These are phyloP conservation scores for Tieghemostelium lacteum DNA, from an alignment of 78 protist genomes.

Conservation along the genomic window DNA sequence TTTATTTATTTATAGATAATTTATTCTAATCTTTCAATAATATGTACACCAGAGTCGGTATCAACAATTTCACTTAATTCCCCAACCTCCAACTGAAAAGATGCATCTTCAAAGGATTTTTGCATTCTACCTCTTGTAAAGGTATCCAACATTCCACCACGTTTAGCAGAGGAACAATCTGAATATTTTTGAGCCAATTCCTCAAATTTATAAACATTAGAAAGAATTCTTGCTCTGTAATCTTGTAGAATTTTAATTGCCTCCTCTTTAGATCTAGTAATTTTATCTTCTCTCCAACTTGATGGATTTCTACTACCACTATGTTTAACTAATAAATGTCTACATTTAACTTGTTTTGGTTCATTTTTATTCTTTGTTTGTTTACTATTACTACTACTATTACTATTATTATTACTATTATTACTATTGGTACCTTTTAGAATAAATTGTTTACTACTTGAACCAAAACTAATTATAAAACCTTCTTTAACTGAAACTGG, in stretches of 20 bases:
- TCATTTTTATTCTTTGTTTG: background rate
- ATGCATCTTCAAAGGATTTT: conserved; percentile 76
- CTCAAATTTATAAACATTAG: background rate
- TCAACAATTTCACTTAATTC: conserved; percentile 81
- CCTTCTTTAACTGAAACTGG: conserved; percentile 61
- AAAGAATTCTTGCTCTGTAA: conserved; percentile 5
- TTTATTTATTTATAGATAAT: too few relatives aligned
- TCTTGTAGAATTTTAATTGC: conserved; percentile 70
- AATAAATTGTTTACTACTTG: conserved; percentile 26
- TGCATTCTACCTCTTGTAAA: conserved; percentile 93
- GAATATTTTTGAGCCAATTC: conserved; percentile 71
- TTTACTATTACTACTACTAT: background rate
- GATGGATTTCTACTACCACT: conserved; percentile 80
- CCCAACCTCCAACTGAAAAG: conserved; percentile 84
- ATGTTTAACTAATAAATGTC: conserved; percentile 91
- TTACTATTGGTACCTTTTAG: conserved; percentile 4
- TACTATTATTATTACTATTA: background rate
- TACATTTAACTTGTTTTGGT: conserved; percentile 13
- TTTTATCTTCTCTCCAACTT: conserved; percentile 73
- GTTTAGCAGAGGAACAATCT: conserved; percentile 87
- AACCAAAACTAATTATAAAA: conserved; percentile 33
- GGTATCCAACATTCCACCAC: conserved; percentile 87
- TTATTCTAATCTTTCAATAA: conserved; percentile 87
- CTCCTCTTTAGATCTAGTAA: conserved; percentile 81
- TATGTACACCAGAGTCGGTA: conserved; percentile 92